Evolutionary conservation across 176 grass and related monocot genomes (phyloP), one percentile per base, ranked within the genome.

Genomic region (Oryza punctata): DNA sequence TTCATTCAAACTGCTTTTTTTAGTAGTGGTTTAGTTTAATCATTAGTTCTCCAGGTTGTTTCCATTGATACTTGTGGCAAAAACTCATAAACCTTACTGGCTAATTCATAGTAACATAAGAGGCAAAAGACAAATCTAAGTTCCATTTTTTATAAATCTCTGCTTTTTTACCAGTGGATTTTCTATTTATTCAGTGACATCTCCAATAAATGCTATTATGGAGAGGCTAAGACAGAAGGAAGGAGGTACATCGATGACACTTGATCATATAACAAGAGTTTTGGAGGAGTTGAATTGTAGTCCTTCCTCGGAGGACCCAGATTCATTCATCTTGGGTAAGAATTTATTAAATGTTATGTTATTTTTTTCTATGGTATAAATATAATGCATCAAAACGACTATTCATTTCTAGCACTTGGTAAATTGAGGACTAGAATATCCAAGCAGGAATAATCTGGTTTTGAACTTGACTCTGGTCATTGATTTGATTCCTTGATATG

Each of bases 161-260:
- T 72, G 13, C 57, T 69, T 18, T 23, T 82, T 80, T 63, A 73
- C 43, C 65, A 81, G 28, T 75, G 12, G 61, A 66, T 63, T 73
- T 79, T 7, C 70, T 71, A 46, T 24, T 81, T 81, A 71, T 92
- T 54, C 83, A 95, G 91, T 91, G 66, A 88, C 65, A 65, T 89
- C 96, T 82, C 59, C 91, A 73, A 86, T 92, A 70, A 80, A 90
- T 90, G 78, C 57, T 63, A 95, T 95, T 86, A 85, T 98, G 70
- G 91, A 93, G 67, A 86, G 52, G 61, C 27, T 98, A 63, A 85
- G 78, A 91, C 87, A 87, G 59, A 98, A 95, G 76, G 92, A 90
- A 82, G 92, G 75, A 50, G 85, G 92, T 33, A 77, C 88, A 5
- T 87, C 88, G 40, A 93, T 98, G 96, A 98, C 96, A 38, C 49